Conservation (phyloP, 371 early-diverging fungal species). For the Nematocida ironsii region DNA sequence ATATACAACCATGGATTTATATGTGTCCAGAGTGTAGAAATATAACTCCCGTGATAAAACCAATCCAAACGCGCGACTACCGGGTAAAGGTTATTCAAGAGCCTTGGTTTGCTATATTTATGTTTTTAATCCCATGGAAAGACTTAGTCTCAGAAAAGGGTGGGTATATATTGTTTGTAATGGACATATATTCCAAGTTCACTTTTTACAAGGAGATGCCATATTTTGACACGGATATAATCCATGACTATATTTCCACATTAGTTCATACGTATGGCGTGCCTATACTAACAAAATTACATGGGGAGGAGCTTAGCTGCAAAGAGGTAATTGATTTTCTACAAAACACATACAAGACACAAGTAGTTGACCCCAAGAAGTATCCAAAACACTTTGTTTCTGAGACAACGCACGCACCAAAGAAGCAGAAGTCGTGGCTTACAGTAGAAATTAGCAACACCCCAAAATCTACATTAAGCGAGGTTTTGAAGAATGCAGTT, state of each 20-base stretch:
- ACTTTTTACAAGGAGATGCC: constrained; percentile 7
- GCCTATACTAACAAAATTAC: constrained; percentile 29
- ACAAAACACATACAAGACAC: neutral
- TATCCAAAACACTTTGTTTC: constrained; percentile 13
- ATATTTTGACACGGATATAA: neutral
- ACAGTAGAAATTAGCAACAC: neutral
- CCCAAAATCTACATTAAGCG: neutral
- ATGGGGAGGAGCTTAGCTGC: neutral
- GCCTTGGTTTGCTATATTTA: constrained; percentile 48
- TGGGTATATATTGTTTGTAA: constrained; percentile 14
- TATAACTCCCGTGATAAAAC: neutral
- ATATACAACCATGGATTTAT: neutral
- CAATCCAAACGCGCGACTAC: neutral
- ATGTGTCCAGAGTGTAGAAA: constrained; percentile 33
- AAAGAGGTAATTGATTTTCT: neutral
- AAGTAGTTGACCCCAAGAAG: neutral
- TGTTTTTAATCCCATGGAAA: constrained; percentile 2
- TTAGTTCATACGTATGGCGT: constrained; percentile 4
- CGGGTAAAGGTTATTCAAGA: constrained; percentile 32
- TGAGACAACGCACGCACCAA: constrained; percentile 9
- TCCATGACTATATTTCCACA: neutral
- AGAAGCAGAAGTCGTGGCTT: neutral
- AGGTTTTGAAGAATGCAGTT: neutral
- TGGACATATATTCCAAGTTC: constrained; percentile 41
- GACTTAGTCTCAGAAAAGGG: neutral